Evolutionary conservation across 345 rosid genomes (phyloP), one percentile per base, ranked within the genome.

Genomic region (Hibiscus trionum): DNA sequence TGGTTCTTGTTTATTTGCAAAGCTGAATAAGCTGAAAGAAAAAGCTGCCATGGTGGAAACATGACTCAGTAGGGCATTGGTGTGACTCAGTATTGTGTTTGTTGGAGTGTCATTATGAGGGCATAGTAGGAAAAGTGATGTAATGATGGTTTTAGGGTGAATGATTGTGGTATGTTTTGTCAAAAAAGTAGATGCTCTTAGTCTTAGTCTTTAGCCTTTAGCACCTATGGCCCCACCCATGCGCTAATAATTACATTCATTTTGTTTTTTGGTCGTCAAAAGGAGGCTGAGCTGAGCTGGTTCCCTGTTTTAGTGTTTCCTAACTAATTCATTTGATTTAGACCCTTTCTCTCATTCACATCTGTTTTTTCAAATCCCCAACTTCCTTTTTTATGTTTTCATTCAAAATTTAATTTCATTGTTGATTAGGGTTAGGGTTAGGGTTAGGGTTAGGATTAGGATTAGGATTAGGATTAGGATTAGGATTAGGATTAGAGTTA

Each of bases 181-280:
- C 71, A 29, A 73, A 55, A 55, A 55, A 47, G 26, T 55, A 65
- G 71, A 73, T 65, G 55, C 65, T 17, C 60, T 9, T 9, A 47
- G 53, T 12, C 53, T 55, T 7, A 17, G 59, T 19, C 58, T 53
- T 53, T 46, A 12, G 17, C 24, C 11, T 15, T 49, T 46, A 19
- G 27, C 27, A 42, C 12, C 9, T 11, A 35, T 42, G 74, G 66
- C 24, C 7, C 69, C 53, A 35, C 42, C 65, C 73, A 72, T 16
- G 66, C 58, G 24, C 16, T 65, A 52, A 65, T 73, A 59, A 64
- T 73, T 73, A 24, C 39, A 10, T 14, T 49, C 1, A 53, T 39
- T 44, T 27, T 39, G 11, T 27, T 47, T 37, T 16, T 55, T 61
- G 19, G 61, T 73, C 61, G 62, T 73, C 71, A 53, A 73, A 73